Evolutionary conservation across 148 eudicot genomes (phyloP).

Genomic region (Beta vulgaris): DNA sequence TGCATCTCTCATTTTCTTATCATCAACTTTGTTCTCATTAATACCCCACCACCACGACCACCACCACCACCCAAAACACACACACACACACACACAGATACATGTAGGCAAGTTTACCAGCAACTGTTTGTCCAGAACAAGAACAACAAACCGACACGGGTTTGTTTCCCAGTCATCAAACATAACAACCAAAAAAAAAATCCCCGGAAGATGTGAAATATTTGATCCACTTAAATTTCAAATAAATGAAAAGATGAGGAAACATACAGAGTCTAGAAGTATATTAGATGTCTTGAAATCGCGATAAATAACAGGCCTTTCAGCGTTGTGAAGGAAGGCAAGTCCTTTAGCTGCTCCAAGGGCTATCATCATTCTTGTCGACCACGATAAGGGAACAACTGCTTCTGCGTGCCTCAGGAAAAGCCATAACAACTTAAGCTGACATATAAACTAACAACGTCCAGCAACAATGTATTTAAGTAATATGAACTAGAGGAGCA

Average conservation of each 20-base stretch:
- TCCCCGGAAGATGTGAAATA: neutral
- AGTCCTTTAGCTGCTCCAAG: constrained; percentile 96
- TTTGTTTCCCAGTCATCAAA: neutral
- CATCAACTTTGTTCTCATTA: too few species aligned
- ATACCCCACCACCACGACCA: too few species aligned
- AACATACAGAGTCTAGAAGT: constrained; percentile 76
- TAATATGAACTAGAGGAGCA: neutral
- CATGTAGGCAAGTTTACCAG: neutral
- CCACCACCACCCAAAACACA: too few species aligned
- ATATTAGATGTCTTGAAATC: constrained; percentile 93
- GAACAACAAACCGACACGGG: neutral
- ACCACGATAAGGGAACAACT: constrained; percentile 76
- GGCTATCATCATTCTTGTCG: constrained; percentile 89
- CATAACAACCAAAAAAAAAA: neutral
- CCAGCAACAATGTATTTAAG: neutral
- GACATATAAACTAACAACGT: neutral
- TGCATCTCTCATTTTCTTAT: neutral
- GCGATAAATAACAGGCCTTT: constrained; percentile 85
- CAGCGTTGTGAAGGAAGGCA: constrained; percentile 94
- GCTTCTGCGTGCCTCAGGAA: constrained; percentile 69
- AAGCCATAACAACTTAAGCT: constrained; percentile 36
- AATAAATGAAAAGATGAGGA: constrained; percentile 9
- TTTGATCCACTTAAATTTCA: neutral
- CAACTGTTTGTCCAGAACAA: neutral
- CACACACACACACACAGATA: neutral